Base-by-base conservation (phyloP, 345 rosid species). In the Citrus medica region DNA sequence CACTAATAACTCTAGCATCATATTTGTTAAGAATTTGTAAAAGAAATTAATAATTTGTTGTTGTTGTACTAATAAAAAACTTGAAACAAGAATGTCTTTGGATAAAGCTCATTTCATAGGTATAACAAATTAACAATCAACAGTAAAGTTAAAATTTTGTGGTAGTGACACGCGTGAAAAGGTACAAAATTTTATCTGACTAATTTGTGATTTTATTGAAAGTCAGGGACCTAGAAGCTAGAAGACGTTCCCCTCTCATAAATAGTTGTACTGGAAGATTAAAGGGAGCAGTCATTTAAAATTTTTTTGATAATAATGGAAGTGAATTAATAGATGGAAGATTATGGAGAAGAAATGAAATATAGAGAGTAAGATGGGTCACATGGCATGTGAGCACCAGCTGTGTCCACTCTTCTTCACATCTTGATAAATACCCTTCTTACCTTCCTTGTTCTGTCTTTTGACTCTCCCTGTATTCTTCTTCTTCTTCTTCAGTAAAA, bases 301-400 rank as follows among this genome's bases (percentile, higher is more conserved):
- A n/a, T n/a, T n/a, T n/a, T n/a, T n/a, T 8, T 8, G 2, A 9
- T 38, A 17, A 53, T 58, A 59, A 28, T 51, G 17, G 32, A 63
- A 79, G 76, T 64, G 77, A 67, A 38, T 64, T 62, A 2, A n/a
- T 51, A 32, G 55, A 64, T 53, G 42, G 69, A 59, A 74, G 28
- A 78, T 67, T 60, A 51, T 65, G 27, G 1, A 3, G 30, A n/a
- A 28, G 25, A 22, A 42, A 76, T 63, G 66, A 69, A 66, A 7
- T 3, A 17, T 16, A 16, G 65, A 27, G 76, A 64, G 81, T 75
- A 71, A 76, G 81, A 79, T 33, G 85, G 73, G 82, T 89, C 90
- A 91, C 94, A 91, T 89, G 97, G 92, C 97, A 91, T 91, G 97
- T 90, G 93, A 91, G 84, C 82, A 90, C 88, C 97, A 92, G 97